Conservation (phyloP, 768 basidiomycete genomes). For the Paxillus rubicundulus region DNA sequence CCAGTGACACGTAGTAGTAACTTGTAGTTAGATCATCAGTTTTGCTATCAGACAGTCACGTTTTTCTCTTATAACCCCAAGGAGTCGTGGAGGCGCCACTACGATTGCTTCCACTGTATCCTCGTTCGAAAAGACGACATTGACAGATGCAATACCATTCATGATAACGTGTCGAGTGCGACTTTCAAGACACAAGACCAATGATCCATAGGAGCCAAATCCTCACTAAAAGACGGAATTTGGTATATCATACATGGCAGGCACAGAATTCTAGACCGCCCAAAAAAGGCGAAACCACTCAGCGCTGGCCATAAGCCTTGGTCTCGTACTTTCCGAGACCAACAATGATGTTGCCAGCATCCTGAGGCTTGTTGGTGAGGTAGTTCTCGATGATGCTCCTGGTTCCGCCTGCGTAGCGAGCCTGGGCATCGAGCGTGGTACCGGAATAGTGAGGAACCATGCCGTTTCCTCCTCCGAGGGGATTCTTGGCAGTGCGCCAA, state of each 20-base stretch:
- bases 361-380: slow-evolving; percentile 60
- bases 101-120: too few relatives aligned
- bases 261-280: neutral
- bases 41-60: too few relatives aligned
- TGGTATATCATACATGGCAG: neutral
- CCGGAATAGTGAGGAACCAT: slow-evolving; percentile 90
- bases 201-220: neutral
- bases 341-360: slow-evolving; percentile 79
- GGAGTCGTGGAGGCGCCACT: too few relatives aligned
- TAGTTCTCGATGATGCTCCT: slow-evolving; percentile 73
- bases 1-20: too few relatives aligned
- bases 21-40: too few relatives aligned
- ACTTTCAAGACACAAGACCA: too few relatives aligned
- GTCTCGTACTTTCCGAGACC: slow-evolving; percentile 55
- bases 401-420: slow-evolving; percentile 75
- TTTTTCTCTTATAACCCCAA: too few relatives aligned
- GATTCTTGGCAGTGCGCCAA: slow-evolving; percentile 83
- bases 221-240: neutral
- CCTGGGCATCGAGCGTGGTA: slow-evolving; percentile 87
- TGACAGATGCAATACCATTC: too few relatives aligned
- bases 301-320: slow-evolving; percentile 40
- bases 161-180: too few relatives aligned
- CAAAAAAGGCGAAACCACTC: neutral
- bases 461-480: slow-evolving; percentile 81
- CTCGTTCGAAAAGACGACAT: too few relatives aligned